Conservation (phyloP, 176 grass and related monocot species). For the Carex myosuroides region DNA sequence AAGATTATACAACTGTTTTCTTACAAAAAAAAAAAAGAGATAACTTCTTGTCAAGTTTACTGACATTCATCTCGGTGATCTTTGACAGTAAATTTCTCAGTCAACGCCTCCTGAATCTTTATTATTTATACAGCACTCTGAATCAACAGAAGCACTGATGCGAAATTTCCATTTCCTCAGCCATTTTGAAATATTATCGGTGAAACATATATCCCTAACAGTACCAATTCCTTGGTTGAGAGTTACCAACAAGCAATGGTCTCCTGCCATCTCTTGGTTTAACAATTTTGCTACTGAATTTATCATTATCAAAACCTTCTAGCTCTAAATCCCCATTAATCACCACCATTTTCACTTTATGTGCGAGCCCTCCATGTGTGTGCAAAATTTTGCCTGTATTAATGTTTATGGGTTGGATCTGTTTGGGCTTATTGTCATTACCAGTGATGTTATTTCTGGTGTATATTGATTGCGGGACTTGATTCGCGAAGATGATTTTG, state of each 20-base stretch:
- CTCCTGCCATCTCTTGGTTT: constrained; percentile 78
- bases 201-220: constrained; percentile 55
- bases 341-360: constrained; percentile 64
- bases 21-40: too few relatives aligned
- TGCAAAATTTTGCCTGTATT: constrained; percentile 36
- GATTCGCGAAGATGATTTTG: constrained; percentile 59
- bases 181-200: constrained; percentile 77
- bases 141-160: constrained; percentile 27
- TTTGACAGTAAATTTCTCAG: constrained; percentile 4
- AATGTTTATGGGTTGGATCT: constrained; percentile 52
- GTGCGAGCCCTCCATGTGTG: constrained; percentile 39
- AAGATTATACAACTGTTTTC: not conserved
- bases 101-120: constrained; percentile 67
- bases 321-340: constrained; percentile 87
- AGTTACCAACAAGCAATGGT: constrained; percentile 67
- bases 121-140: not conserved
- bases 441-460: constrained; percentile 65
- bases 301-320: constrained; percentile 67
- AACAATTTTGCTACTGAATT: constrained; percentile 55
- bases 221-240: constrained; percentile 52
- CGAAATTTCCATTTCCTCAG: constrained; percentile 68
- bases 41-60: not conserved
- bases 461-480: constrained; percentile 66
- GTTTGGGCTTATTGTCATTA: constrained; percentile 51
- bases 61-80: constrained; percentile 81